These are phyloP conservation scores for Aspergillus panamensis DNA, from an alignment of 495 filamentous ascomycete species.

Conservation along the genomic window DNA sequence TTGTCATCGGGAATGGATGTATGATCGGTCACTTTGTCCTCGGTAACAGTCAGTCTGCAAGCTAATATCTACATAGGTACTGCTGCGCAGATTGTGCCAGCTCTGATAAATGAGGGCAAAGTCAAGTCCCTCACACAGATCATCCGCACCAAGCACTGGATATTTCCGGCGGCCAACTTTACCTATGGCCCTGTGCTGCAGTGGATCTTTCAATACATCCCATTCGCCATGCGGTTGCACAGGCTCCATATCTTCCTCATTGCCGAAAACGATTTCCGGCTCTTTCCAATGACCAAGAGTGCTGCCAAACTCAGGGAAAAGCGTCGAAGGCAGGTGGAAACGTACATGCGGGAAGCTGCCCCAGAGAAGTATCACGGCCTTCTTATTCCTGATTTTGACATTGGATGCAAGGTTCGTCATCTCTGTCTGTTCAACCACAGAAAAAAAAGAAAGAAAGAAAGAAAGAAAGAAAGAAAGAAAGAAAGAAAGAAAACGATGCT, in stretches of 20 bases:
- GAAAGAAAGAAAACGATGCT: background rate
- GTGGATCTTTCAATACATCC: slow-evolving; percentile 29
- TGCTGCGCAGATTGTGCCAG: slow-evolving; percentile 45
- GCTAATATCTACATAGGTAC: slow-evolving; percentile 30
- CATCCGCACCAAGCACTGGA: slow-evolving; percentile 29
- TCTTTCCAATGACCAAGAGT: slow-evolving; percentile 31
- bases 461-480: no score
- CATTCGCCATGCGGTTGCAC: slow-evolving; percentile 26
- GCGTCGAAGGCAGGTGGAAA: slow-evolving; percentile 29
- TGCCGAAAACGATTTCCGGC: slow-evolving; percentile 34
- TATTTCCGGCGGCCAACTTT: slow-evolving; percentile 22
- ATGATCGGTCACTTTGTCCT: slow-evolving; percentile 1
- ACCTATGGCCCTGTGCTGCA: slow-evolving; percentile 14
- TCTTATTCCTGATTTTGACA: slow-evolving; percentile 50
- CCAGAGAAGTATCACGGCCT: slow-evolving; percentile 55
- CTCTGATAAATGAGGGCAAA: slow-evolving; percentile 24
- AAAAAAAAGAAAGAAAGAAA: background rate
- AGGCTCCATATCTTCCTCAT: slow-evolving; percentile 25
- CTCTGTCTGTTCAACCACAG: background rate
- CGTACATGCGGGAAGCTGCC: slow-evolving; percentile 41
- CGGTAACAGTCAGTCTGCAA: background rate
- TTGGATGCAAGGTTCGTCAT: slow-evolving; percentile 46
- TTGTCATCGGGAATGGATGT: slow-evolving; percentile 53
- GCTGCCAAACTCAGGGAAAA: slow-evolving; percentile 31
- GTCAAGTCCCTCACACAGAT: slow-evolving; percentile 27